phyloP scores from a whole-genome alignment of 495 filamentous ascomycete species.

The Apiosordaria backusii region DNA sequence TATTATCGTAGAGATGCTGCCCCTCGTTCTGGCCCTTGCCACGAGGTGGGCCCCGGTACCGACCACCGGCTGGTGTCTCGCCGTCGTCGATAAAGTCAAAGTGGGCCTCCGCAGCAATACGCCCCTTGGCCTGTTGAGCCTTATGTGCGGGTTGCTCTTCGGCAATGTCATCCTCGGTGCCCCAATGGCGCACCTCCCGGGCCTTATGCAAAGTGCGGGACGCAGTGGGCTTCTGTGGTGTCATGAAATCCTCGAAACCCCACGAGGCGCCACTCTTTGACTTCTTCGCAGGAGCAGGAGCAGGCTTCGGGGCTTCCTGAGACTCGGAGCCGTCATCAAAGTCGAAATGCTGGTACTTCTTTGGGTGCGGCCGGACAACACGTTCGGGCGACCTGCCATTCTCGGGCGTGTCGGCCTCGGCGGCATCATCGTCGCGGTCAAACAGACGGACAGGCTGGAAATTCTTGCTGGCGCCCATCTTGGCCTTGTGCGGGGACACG shows the following conservation, averaged over 20 bases:
- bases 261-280: slow-evolving; percentile 68
- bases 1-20: slow-evolving; percentile 72
- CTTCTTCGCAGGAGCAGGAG: slow-evolving; percentile 25
- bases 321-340: slow-evolving; percentile 61
- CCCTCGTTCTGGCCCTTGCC: slow-evolving; percentile 57
- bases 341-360: slow-evolving; percentile 85
- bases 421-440: slow-evolving; percentile 51
- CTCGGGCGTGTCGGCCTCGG: slow-evolving; percentile 39
- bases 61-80: slow-evolving; percentile 43
- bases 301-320: slow-evolving; percentile 38
- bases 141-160: slow-evolving; percentile 55
- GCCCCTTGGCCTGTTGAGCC: slow-evolving; percentile 58
- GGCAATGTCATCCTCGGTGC: slow-evolving; percentile 62
- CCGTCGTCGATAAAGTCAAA: slow-evolving; percentile 49
- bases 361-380: slow-evolving; percentile 59
- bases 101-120: slow-evolving; percentile 74
- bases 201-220: slow-evolving; percentile 42
- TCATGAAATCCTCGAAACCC: slow-evolving; percentile 82
- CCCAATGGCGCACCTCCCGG: slow-evolving; percentile 64
- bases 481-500: slow-evolving; percentile 47
- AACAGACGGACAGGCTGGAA: slow-evolving; percentile 69
- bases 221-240: slow-evolving; percentile 64
- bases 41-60: slow-evolving; percentile 30
- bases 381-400: slow-evolving; percentile 37
- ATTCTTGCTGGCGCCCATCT: slow-evolving; percentile 66